Conservation (phyloP, 176 grass and related monocot genomes). For the Luzula sylvatica region DNA sequence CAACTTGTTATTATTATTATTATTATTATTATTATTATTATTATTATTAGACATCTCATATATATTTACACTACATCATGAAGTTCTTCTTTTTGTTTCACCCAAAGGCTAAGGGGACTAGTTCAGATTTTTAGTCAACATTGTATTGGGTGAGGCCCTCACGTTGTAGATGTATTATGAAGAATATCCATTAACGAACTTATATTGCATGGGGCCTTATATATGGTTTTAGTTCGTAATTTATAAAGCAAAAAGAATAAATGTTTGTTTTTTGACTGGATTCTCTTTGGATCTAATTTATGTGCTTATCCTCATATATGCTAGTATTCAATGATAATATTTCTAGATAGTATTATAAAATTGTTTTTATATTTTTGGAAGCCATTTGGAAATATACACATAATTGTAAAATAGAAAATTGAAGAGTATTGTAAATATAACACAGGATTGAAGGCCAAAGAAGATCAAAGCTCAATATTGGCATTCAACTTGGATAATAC, state of each 20-base stretch:
- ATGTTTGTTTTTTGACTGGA: slow-evolving; percentile 1
- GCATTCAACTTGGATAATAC: slow-evolving; percentile 20
- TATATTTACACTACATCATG: too few relatives aligned
- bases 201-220: slow-evolving; percentile 13
- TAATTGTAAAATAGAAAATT: background rate
- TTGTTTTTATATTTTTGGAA: too few relatives aligned
- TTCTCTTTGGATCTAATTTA: background rate
- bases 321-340: too few relatives aligned
- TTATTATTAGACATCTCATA: too few relatives aligned
- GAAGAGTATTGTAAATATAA: background rate
- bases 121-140: background rate
- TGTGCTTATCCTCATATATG: too few relatives aligned
- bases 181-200: slow-evolving; percentile 1
- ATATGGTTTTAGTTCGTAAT: background rate
- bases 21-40: too few relatives aligned
- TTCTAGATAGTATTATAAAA: too few relatives aligned
- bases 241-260: background rate
- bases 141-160: slow-evolving; percentile 42
- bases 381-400: too few relatives aligned
- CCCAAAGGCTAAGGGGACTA: too few relatives aligned
- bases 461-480: background rate
- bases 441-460: background rate
- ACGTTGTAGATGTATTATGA: slow-evolving; percentile 27
- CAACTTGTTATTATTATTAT: too few relatives aligned
- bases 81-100: too few relatives aligned